phyloP scores from a whole-genome alignment of 2,329 filamentous ascomycete species.

The Hymenoscyphus salicellus region DNA sequence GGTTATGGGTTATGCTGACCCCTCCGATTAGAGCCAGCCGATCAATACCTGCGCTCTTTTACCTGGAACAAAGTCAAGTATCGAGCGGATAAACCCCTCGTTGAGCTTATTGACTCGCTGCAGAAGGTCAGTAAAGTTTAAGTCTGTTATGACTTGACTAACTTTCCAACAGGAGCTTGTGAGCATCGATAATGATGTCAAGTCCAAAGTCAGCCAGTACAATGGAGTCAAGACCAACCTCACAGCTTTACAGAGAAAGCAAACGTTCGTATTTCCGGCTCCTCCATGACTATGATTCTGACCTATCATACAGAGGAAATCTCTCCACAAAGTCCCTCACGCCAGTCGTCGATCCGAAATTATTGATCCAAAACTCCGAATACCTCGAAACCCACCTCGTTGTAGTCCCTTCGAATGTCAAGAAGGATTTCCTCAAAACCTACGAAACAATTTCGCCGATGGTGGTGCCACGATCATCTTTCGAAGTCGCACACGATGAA shows the following conservation, averaged over 20 bases:
- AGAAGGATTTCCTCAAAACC: slow-evolving; percentile 82
- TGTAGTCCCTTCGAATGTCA: slow-evolving; percentile 74
- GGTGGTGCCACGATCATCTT: slow-evolving; percentile 87
- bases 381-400: slow-evolving; percentile 95
- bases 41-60: slow-evolving; percentile 86
- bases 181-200: slow-evolving; percentile 94
- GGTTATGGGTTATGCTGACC: not conserved
- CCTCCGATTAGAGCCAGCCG: slow-evolving; percentile 72
- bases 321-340: slow-evolving; percentile 89
- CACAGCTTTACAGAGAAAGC: slow-evolving; percentile 75
- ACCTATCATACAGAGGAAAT: slow-evolving; percentile 64
- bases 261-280: slow-evolving; percentile 61
- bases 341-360: slow-evolving; percentile 76
- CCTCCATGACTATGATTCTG: slow-evolving; percentile 13
- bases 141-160: not conserved
- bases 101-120: slow-evolving; percentile 80
- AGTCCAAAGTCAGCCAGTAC: slow-evolving; percentile 91
- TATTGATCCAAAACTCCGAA: slow-evolving; percentile 85
- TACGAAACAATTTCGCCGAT: slow-evolving; percentile 89
- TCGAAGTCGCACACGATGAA: slow-evolving; percentile 77
- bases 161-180: slow-evolving; percentile 65
- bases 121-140: slow-evolving; percentile 64
- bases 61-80: slow-evolving; percentile 98
- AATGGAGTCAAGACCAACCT: slow-evolving; percentile 86
- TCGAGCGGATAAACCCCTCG: slow-evolving; percentile 83